phyloP scores from a whole-genome alignment of 2,329 filamentous ascomycete species.

The Trichoderma semiorbis region DNA sequence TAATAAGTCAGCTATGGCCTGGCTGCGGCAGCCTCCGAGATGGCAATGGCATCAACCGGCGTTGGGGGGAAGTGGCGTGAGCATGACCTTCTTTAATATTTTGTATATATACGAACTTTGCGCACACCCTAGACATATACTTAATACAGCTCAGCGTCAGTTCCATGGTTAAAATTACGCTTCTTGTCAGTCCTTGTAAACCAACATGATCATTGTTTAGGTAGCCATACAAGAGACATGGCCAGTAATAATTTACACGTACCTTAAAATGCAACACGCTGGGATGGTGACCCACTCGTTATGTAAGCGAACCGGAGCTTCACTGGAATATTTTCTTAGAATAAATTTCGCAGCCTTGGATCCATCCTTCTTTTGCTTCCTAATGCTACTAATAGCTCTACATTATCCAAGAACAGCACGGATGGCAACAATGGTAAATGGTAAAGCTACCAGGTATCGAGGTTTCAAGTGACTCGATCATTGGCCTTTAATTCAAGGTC shows the following conservation, averaged over 20 bases:
- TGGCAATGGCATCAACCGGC: slow-evolving; percentile 18
- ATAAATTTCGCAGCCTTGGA: slow-evolving; percentile 1
- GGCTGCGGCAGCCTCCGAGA: slow-evolving; percentile 14
- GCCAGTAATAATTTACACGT: not conserved
- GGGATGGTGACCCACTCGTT: not conserved
- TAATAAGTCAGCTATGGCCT: slow-evolving; percentile 16
- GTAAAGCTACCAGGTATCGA: not conserved
- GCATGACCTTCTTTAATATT: slow-evolving; percentile 16
- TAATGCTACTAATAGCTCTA: not conserved
- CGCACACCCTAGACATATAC: slow-evolving; percentile 31
- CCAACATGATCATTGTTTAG: not conserved
- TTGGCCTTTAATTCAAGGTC: slow-evolving; percentile 3
- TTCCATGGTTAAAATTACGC: slow-evolving; percentile 14
- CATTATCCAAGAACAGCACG: not conserved
- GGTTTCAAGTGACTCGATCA: not conserved
- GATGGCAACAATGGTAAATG: not conserved
- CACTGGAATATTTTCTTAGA: not conserved
- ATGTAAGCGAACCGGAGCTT: not conserved
- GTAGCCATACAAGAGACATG: not conserved
- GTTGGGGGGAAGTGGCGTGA: slow-evolving; percentile 18
- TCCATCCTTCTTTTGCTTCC: not conserved
- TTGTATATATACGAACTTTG: slow-evolving; percentile 18
- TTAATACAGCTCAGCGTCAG: slow-evolving; percentile 33
- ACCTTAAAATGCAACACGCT: not conserved
- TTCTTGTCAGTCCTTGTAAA: not conserved